Conservation (phyloP, 1,284 basidiomycete species). For the Prillingera fragicola region DNA sequence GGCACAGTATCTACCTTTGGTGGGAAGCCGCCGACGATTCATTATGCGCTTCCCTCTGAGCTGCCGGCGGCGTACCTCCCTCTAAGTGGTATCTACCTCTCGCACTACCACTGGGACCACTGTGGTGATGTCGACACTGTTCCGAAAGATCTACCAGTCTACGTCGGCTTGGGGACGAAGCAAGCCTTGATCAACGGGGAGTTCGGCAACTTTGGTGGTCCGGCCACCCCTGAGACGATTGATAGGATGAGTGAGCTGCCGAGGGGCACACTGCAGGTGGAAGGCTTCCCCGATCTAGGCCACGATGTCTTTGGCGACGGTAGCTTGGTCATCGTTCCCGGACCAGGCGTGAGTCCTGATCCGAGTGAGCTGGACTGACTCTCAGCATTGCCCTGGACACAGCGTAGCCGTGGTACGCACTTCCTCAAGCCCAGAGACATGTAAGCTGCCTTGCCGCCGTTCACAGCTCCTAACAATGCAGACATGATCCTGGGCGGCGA, state of each 20-base stretch:
- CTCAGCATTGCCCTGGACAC: constrained; percentile 3
- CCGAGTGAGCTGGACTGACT: too few relatives aligned
- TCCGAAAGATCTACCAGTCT: neutral
- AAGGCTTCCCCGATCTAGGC: constrained; percentile 1
- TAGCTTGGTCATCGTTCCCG: constrained; percentile 3
- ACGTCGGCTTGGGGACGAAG: constrained; percentile 1
- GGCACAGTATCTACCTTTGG: neutral
- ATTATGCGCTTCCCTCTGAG: neutral
- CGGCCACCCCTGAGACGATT: neutral
- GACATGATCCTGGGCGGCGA: constrained; percentile 9
- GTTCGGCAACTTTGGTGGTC: neutral
- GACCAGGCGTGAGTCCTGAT: constrained; percentile 1
- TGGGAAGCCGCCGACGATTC: neutral
- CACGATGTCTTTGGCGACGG: constrained; percentile 9
- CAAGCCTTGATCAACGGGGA: neutral
- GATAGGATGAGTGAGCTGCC: constrained; percentile 3
- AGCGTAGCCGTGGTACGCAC: constrained; percentile 3
- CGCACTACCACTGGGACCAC: constrained; percentile 11
- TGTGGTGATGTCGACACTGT: constrained; percentile 1
- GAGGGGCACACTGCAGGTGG: neutral
- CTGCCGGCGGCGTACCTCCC: neutral
- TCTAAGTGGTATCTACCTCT: constrained; percentile 4
- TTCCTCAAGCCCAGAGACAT: constrained; percentile 1
- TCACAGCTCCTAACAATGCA: neutral
- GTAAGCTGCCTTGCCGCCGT: neutral